A percentile compares a stretch with the other conserved stretches of the same genome.
Conservation (phyloP, 2,329 filamentous ascomycete genomes). For the Cercospora sp. region DNA sequence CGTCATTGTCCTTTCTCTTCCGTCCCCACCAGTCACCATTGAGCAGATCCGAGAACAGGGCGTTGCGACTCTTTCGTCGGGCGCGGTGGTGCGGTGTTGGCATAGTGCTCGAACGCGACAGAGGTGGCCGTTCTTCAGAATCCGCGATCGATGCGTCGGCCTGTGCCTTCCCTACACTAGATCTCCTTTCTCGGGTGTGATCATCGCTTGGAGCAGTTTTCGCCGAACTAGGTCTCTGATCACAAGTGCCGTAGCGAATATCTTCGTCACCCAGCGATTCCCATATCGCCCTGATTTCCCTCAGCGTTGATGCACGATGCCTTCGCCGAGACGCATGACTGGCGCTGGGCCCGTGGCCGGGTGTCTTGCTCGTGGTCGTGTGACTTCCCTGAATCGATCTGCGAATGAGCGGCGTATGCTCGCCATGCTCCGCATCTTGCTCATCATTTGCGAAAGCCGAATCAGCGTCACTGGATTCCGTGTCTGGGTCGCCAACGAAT, state of each 20-base stretch:
- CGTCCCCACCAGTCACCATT: conserved; percentile 35
- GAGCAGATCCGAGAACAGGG: conserved; percentile 37
- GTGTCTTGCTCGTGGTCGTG: conserved; percentile 18
- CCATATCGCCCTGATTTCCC: conserved; percentile 38
- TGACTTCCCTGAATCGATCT: conserved; percentile 24
- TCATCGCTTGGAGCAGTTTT: conserved; percentile 18
- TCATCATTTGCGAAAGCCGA: conserved; percentile 28
- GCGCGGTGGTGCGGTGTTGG: conserved; percentile 21
- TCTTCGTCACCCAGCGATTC: conserved; percentile 34
- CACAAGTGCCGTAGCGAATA: conserved; percentile 32
- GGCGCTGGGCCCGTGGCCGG: conserved; percentile 12
- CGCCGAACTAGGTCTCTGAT: conserved; percentile 18
- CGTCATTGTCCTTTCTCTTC: conserved; percentile 26
- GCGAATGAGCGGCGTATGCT: conserved; percentile 28
- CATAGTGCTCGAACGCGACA: conserved; percentile 27
- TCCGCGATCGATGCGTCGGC: background rate
- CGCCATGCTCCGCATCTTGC: conserved; percentile 23
- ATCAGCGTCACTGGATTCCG: conserved; percentile 30
- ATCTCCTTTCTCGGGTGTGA: background rate
- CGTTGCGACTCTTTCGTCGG: conserved; percentile 31
- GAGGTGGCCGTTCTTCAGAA: background rate
- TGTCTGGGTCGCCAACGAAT: conserved; percentile 41
- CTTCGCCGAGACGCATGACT: conserved; percentile 28
- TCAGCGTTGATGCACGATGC: conserved; percentile 37
- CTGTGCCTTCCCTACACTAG: background rate